phyloP scores from a whole-genome alignment of 306 rosid genomes.

The Trifolium dubium region DNA sequence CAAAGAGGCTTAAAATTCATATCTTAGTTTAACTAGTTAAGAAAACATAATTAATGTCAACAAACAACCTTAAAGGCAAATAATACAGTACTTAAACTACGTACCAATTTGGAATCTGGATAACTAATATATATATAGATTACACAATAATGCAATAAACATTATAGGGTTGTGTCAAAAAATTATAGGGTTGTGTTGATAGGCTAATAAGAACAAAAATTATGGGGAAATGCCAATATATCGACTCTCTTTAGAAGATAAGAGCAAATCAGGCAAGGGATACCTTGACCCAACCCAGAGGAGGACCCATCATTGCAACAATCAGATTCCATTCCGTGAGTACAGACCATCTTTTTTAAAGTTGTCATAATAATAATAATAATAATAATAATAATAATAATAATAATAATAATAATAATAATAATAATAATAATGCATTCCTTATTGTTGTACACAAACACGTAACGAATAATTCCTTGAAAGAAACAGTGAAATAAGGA shows the following conservation, averaged over 20 bases:
- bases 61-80: constrained; percentile 4
- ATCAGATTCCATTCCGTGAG: constrained; percentile 1
- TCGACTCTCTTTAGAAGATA: constrained; percentile 2
- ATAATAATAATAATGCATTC: no score
- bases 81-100: constrained; percentile 2
- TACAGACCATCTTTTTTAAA: constrained; percentile 9
- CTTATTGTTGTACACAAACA: constrained; percentile 12
- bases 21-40: neutral
- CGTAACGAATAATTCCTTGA: constrained; percentile 8
- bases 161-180: neutral
- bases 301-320: constrained; percentile 14
- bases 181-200: neutral
- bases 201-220: neutral
- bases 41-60: constrained; percentile 6
- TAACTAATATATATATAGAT: constrained; percentile 1
- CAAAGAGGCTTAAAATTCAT: neutral
- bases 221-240: neutral
- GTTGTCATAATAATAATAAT: neutral
- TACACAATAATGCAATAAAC: constrained; percentile 3
- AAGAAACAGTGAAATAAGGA: constrained; percentile 19
- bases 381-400: no score
- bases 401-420: no score
- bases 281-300: neutral
- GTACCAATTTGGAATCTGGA: neutral
- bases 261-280: constrained; percentile 12